Base-by-base conservation (phyloP, 169 alveolate species). In the Fabrea salina region DNA sequence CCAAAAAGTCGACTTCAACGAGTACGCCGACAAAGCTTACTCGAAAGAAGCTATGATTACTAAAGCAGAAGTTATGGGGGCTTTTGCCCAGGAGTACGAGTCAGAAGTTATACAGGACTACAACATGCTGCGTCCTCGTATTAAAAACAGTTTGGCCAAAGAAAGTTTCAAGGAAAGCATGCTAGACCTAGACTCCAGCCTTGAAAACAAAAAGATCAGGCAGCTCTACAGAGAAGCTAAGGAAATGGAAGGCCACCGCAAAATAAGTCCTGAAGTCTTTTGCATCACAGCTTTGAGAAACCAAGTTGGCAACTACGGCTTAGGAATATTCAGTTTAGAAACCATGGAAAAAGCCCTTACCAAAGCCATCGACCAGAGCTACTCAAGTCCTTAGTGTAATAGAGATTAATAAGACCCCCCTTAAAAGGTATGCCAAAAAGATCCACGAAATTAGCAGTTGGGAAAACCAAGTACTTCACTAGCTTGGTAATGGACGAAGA, bases 311-410 rank as follows among this genome's bases (percentile, higher is more conserved):
- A 64, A 64, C 33, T 70, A 25, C 33, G 79, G 79, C 19, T 47
- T 49, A 27, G 79, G 79, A 5, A 70, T 41, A 16, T 70, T 70
- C 33, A 64, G 64, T 64, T n/a, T n/a, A n/a, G n/a, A n/a, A n/a
- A n/a, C n/a, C n/a, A n/a, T n/a, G n/a, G n/a, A n/a, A n/a, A n/a
- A n/a, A n/a, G n/a, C n/a, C n/a, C n/a, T n/a, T n/a, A n/a, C n/a
- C n/a, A n/a, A n/a, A n/a, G n/a, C n/a, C n/a, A n/a, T n/a, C n/a
- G n/a, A n/a, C n/a, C n/a, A n/a, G n/a, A n/a, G n/a, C n/a, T n/a
- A n/a, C n/a, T n/a, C n/a, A n/a, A n/a, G n/a, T n/a, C n/a, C n/a
- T n/a, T n/a, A n/a, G n/a, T n/a, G n/a, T n/a, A n/a, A n/a, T n/a
- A n/a, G n/a, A n/a, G n/a, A n/a, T n/a, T n/a, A n/a, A n/a, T n/a